phyloP scores from a whole-genome alignment of 495 filamentous ascomycete genomes.

The Xylaria telfairii region DNA sequence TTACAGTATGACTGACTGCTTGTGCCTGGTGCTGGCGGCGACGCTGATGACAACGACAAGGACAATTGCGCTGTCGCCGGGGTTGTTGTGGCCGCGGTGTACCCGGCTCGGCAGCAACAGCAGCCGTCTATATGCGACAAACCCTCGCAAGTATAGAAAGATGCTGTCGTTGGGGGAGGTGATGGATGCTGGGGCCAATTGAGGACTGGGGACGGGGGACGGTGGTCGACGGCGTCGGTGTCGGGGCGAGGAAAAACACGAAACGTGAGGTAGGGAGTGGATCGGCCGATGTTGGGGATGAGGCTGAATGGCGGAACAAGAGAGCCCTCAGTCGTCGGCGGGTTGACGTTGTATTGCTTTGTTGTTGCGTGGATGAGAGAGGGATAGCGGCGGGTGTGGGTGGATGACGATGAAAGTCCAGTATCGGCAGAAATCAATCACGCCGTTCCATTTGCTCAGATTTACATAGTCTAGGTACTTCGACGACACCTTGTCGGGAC shows the following conservation, averaged over 20 bases:
- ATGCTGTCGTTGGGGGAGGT: neutral
- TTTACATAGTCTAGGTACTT: too few relatives aligned
- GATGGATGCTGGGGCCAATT: conserved; percentile 11
- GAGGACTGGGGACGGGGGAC: too few relatives aligned
- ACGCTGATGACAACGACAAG: neutral
- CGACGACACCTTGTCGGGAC: neutral
- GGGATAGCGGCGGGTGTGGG: conserved; percentile 13
- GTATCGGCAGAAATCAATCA: conserved; percentile 26
- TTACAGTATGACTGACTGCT: too few relatives aligned
- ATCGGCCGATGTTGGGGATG: conserved; percentile 9
- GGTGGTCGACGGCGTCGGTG: neutral
- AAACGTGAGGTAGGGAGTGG: neutral
- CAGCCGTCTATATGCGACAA: neutral
- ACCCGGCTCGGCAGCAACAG: conserved; percentile 5
- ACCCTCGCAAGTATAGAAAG: too few relatives aligned
- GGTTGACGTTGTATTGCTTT: conserved; percentile 11
- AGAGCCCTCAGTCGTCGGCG: conserved; percentile 4
- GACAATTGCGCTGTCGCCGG: conserved; percentile 18
- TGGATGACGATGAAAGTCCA: conserved; percentile 18
- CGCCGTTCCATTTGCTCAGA: conserved; percentile 2
- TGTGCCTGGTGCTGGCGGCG: too few relatives aligned
- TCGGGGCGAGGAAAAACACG: neutral
- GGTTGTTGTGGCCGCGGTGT: conserved; percentile 3
- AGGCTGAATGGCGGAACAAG: conserved; percentile 3
- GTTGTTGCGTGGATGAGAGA: conserved; percentile 23